Percentiles rank a stretch among this genome's conserved stretches.
Conservation (phyloP, 495 filamentous ascomycete species). For the Podospora anserina region DNA sequence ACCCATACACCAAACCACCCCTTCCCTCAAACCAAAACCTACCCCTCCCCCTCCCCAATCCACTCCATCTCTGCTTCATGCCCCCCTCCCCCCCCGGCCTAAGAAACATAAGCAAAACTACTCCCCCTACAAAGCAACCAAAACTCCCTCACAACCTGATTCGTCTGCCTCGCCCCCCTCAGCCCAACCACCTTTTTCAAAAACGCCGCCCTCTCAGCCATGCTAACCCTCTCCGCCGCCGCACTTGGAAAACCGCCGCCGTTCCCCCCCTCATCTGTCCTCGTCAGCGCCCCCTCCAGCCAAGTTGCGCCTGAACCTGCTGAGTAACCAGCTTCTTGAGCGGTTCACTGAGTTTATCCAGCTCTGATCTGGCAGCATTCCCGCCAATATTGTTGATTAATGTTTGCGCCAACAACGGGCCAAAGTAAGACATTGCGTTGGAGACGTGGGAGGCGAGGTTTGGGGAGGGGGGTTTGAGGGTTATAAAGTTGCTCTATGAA, state of each 20-base stretch:
- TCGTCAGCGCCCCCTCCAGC: slow-evolving; percentile 55
- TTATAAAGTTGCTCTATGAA: slow-evolving; percentile 46
- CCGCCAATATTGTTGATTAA: slow-evolving; percentile 71
- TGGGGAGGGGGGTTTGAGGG: slow-evolving; percentile 38
- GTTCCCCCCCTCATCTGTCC: slow-evolving; percentile 27
- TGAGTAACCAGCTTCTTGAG: slow-evolving; percentile 70
- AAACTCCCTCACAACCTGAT: slow-evolving; percentile 28
- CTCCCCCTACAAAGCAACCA: slow-evolving; percentile 26
- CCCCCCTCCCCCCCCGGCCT: background rate
- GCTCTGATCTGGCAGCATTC: slow-evolving; percentile 69
- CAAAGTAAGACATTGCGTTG: slow-evolving; percentile 54
- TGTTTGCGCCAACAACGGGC: slow-evolving; percentile 57
- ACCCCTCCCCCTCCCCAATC: background rate
- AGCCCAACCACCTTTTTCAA: slow-evolving; percentile 57
- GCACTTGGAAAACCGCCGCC: slow-evolving; percentile 48
- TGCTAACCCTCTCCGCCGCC: slow-evolving; percentile 55
- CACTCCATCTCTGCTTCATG: background rate
- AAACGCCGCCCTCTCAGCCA: slow-evolving; percentile 60
- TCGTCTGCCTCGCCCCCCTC: slow-evolving; percentile 25
- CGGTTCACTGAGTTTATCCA: slow-evolving; percentile 71
- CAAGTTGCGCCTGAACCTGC: slow-evolving; percentile 59
- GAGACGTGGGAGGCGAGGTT: slow-evolving; percentile 48
- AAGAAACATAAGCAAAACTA: slow-evolving; percentile 27
- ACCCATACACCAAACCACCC: background rate
- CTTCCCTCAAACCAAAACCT: background rate